Evolutionary conservation across 1,139 yeast species (phyloP).

Genomic region (Taphrina confusa): DNA sequence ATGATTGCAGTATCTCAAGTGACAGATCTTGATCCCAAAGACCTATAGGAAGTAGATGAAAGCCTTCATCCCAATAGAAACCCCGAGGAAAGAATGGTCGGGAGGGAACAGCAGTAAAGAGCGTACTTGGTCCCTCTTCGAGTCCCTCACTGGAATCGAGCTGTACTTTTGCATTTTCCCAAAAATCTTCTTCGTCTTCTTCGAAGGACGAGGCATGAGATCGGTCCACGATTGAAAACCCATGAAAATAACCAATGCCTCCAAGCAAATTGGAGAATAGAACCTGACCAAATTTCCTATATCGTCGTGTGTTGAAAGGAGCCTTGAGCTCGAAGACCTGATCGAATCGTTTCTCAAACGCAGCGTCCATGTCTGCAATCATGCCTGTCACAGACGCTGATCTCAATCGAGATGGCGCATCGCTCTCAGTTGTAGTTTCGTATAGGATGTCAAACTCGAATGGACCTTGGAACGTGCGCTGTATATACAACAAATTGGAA

Average conservation of each 20-base stretch:
- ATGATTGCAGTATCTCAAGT: conserved; percentile 76
- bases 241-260: conserved; percentile 85
- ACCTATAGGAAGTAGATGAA: conserved; percentile 78
- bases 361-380: conserved; percentile 38
- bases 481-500: conserved; percentile 79
- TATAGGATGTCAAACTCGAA: conserved; percentile 70
- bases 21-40: conserved; percentile 81
- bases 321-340: conserved; percentile 56
- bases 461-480: conserved; percentile 70
- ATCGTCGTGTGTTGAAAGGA: conserved; percentile 57
- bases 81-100: conserved; percentile 96
- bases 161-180: conserved; percentile 43
- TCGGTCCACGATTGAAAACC: conserved; percentile 83
- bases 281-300: conserved; percentile 68
- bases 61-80: conserved; percentile 98
- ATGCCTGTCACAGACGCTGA: conserved; percentile 41
- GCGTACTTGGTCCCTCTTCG: conserved; percentile 47
- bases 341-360: conserved; percentile 60
- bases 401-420: too few species aligned
- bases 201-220: conserved; percentile 63
- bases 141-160: conserved; percentile 40
- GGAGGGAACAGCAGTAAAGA: conserved; percentile 86
- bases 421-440: conserved; percentile 29
- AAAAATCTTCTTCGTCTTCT: conserved; percentile 50
- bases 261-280: conserved; percentile 81